Evolutionary conservation across 1,139 yeast species (phyloP).

Genomic region (Scheffersomyces insectosa): DNA sequence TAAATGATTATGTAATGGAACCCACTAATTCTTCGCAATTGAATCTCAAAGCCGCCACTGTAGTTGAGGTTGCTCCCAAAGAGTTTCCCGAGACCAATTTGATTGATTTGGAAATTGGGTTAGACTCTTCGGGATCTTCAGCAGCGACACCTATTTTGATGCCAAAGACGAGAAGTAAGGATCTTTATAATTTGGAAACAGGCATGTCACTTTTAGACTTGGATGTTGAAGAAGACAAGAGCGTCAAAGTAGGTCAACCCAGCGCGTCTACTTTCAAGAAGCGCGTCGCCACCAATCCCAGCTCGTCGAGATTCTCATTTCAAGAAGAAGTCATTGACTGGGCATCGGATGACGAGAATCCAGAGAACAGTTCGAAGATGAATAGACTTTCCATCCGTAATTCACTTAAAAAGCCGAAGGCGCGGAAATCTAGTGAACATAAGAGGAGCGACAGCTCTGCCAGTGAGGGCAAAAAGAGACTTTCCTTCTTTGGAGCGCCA

Average conservation of each 20-base stretch:
- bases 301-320: slow-evolving; percentile 34
- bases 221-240: slow-evolving; percentile 23
- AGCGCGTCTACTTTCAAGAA: slow-evolving; percentile 27
- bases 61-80: background rate
- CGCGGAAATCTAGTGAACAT: slow-evolving; percentile 35
- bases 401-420: slow-evolving; percentile 38
- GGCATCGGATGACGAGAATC: slow-evolving; percentile 51
- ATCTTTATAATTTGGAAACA: slow-evolving; percentile 12
- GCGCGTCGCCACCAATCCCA: slow-evolving; percentile 29
- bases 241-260: background rate
- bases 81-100: slow-evolving; percentile 17
- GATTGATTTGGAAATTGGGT: slow-evolving; percentile 43
- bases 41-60: background rate
- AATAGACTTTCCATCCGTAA: slow-evolving; percentile 43
- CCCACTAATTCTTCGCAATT: background rate
- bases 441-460: slow-evolving; percentile 34
- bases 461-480: slow-evolving; percentile 29
- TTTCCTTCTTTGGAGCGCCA: slow-evolving; percentile 29
- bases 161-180: slow-evolving; percentile 13
- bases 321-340: slow-evolving; percentile 50
- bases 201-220: slow-evolving; percentile 35
- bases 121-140: slow-evolving; percentile 32
- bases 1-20: no score
- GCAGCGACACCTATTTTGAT: slow-evolving; percentile 23
- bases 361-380: slow-evolving; percentile 40